A percentile compares a stretch with the other conserved stretches of the same genome.
phyloP scores from a whole-genome alignment of 495 filamentous ascomycete genomes.

The Podospora pseudocomata region DNA sequence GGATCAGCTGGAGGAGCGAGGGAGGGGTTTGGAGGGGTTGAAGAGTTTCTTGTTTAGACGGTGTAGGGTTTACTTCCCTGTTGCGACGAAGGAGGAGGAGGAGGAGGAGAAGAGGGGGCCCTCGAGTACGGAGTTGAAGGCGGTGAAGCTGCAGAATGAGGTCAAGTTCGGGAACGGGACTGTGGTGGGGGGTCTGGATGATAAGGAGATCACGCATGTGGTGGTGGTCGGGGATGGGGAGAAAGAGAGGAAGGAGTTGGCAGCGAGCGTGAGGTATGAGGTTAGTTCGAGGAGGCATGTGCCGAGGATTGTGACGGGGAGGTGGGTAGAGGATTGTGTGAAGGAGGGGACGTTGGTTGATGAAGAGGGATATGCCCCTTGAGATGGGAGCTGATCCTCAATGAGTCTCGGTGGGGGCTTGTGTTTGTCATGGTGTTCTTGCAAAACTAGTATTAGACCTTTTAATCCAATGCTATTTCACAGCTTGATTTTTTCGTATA shows the following conservation, averaged over 20 bases:
- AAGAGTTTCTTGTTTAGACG: conserved; percentile 67
- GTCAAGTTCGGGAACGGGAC: conserved; percentile 63
- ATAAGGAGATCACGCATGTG: conserved; percentile 61
- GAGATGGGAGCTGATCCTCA: too few species aligned
- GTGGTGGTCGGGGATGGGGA: conserved; percentile 45
- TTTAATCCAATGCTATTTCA: too few species aligned
- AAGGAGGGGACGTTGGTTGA: conserved; percentile 72
- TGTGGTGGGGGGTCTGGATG: conserved; percentile 44
- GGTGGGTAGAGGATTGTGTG: conserved; percentile 83
- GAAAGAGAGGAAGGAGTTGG: conserved; percentile 28
- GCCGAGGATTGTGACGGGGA: conserved; percentile 65
- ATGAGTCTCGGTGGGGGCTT: too few species aligned
- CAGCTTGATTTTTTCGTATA: too few species aligned
- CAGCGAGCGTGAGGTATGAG: conserved; percentile 42
- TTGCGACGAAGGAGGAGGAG: conserved; percentile 17
- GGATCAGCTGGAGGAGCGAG: conserved; percentile 54
- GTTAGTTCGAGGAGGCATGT: conserved; percentile 47
- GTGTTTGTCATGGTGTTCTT: too few species aligned
- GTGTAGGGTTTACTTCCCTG: conserved; percentile 53
- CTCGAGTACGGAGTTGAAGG: conserved; percentile 15
- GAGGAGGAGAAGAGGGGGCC: background rate
- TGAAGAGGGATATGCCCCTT: conserved; percentile 61
- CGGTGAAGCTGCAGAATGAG: conserved; percentile 40
- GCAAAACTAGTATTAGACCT: too few species aligned
- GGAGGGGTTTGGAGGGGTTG: conserved; percentile 46